Base-by-base conservation (phyloP, 257 asterid species). In the Osmanthus fragrans region DNA sequence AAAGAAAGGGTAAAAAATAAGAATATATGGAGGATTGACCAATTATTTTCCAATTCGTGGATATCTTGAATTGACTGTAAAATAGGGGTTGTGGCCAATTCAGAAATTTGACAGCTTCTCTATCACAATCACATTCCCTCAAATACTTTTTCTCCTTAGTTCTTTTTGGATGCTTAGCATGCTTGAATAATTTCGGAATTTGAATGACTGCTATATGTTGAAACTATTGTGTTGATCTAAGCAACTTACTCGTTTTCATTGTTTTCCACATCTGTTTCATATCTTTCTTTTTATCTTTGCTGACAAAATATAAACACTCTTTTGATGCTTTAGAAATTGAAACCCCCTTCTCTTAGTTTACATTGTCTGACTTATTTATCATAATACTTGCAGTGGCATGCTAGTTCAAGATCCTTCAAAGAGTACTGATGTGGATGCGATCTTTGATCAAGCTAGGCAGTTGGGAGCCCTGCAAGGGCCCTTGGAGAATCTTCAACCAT, bases 361-460 rank as follows among this genome's bases (percentile, higher is more conserved):
- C 67, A 23, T 23, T 8, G 2, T 5, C 76, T 79, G 49, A 78
- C 79, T 6, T n/a, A n/a, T 10, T 75, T 71, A 10, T 71, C 74
- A 65, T 64, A 33, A 80, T 45, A 27, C 72, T 64, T 84, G 76
- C 90, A 96, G 98, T 83, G 98, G 99, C 60, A 92, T 93, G 98
- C 86, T 87, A 49, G 94, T 89, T 72, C 92, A 89, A 87, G 94
- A 81, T 76, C 94, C 92, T 25, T 25, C 88, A 45, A 86, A 89
- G 81, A 79, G 82, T 27, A 79, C 83, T 42, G 87, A 87, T 19
- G 91, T 85, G 36, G 94, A 89, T 80, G 86, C 87, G 63, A 85
- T 89, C 34, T 87, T 89, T 71, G 87, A 89, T 33, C 94, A 87
- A 87, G 94, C 88, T 71, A 85, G 90, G 51, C 76, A 72, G 36